Percentiles rank a stretch among this genome's conserved stretches.
Evolutionary conservation across 768 basidiomycete species (phyloP).

Genomic region (Tulasnella sp.): DNA sequence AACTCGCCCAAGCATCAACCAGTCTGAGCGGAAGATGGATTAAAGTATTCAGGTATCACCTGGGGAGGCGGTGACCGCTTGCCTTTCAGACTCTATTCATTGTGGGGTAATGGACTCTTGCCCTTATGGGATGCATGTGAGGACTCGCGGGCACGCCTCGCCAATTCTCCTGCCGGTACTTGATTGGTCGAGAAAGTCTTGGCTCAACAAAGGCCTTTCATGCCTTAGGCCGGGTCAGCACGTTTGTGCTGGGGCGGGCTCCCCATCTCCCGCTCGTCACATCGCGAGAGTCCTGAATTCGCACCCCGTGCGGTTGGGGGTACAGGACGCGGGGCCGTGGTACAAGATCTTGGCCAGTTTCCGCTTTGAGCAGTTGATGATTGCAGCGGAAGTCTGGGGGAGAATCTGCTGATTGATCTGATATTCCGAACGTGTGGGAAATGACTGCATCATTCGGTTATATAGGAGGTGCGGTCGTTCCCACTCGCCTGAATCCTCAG

Average conservation of each 20-base stretch:
- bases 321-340: background rate
- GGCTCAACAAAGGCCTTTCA: too few species aligned
- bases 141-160: too few species aligned
- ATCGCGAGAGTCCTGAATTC: background rate
- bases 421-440: constrained; percentile 5
- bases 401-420: background rate
- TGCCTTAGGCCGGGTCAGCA: background rate
- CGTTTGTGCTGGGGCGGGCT: background rate
- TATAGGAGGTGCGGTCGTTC: background rate
- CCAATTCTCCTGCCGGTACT: too few species aligned
- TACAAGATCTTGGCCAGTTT: background rate
- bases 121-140: too few species aligned
- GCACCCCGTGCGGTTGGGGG: background rate
- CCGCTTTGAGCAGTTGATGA: background rate
- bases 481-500: background rate
- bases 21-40: too few species aligned
- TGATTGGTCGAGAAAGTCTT: too few species aligned
- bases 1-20: too few species aligned
- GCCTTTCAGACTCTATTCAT: too few species aligned
- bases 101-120: too few species aligned
- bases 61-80: too few species aligned
- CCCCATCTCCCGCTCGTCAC: background rate
- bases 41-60: too few species aligned
- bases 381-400: background rate
- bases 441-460: background rate